Conservation (phyloP, 2,329 filamentous ascomycete species). For the Pyrenophora seminiperda region DNA sequence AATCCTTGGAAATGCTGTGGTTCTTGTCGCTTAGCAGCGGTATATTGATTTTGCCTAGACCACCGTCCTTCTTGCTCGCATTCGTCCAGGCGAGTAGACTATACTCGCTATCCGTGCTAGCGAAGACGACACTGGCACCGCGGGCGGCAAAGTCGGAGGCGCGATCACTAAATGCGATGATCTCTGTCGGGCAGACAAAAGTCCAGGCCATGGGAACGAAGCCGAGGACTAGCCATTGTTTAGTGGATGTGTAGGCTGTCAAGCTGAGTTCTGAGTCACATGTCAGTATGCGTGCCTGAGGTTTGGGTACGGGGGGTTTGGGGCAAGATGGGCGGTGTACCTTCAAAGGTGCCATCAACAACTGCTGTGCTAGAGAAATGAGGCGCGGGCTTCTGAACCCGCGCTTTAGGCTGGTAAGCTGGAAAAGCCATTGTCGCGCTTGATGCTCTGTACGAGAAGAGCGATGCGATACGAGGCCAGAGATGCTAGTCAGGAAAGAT, state of each 20-base stretch:
- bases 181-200: constrained; percentile 70
- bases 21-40: constrained; percentile 68
- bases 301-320: constrained; percentile 2
- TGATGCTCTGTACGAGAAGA: constrained; percentile 1
- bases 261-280: constrained; percentile 44
- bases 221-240: constrained; percentile 66
- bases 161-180: constrained; percentile 67
- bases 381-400: constrained; percentile 49
- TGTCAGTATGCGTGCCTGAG: constrained; percentile 13
- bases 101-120: constrained; percentile 67
- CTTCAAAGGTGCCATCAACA: constrained; percentile 50
- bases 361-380: constrained; percentile 47
- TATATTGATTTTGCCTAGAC: constrained; percentile 65
- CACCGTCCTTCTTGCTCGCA: constrained; percentile 64
- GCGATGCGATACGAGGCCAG: constrained; percentile 16
- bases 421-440: constrained; percentile 39
- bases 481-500: background rate
- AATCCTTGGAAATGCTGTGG: constrained; percentile 64
- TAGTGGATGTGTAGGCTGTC: constrained; percentile 48
- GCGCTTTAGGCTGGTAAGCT: constrained; percentile 45
- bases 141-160: constrained; percentile 64
- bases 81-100: constrained; percentile 63
- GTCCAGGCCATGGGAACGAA: constrained; percentile 73
- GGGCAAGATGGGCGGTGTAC: constrained; percentile 25
- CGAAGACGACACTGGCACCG: constrained; percentile 64